phyloP scores from a whole-genome alignment of 1,284 basidiomycete genomes.

The Schizopora paradoxa region DNA sequence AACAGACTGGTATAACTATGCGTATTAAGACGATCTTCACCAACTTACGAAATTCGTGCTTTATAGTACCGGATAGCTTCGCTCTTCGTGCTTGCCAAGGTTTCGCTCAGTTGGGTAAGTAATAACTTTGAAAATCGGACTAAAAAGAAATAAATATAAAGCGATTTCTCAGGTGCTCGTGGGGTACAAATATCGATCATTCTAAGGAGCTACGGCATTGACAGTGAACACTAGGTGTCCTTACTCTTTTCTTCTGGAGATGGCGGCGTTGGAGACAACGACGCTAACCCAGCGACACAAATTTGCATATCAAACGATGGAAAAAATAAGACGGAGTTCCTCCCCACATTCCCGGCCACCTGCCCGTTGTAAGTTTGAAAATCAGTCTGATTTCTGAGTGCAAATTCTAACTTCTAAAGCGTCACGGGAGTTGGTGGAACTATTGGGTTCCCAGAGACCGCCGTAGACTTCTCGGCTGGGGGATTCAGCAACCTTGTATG shows the following conservation, averaged over 20 bases:
- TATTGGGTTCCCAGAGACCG: constrained; percentile 48
- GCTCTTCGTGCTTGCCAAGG: constrained; percentile 55
- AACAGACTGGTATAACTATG: constrained; percentile 47
- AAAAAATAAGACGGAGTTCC: constrained; percentile 26
- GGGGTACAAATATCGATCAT: too few species aligned
- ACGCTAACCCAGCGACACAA: constrained; percentile 20
- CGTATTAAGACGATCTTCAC: not conserved
- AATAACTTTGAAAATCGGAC: not conserved
- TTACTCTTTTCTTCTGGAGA: constrained; percentile 63
- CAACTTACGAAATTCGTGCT: not conserved
- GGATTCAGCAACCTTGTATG: constrained; percentile 60
- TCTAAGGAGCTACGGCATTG: too few species aligned
- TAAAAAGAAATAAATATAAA: not conserved
- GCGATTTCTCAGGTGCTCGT: constrained; percentile 42
- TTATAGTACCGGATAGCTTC: constrained; percentile 52
- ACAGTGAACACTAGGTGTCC: too few species aligned
- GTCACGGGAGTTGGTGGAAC: constrained; percentile 57
- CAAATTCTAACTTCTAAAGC: too few species aligned
- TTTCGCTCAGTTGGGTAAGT: constrained; percentile 55
- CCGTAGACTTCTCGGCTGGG: constrained; percentile 55
- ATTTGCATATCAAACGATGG: constrained; percentile 30
- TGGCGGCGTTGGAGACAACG: constrained; percentile 59
- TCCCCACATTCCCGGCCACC: constrained; percentile 34
- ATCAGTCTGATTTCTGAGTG: too few species aligned
- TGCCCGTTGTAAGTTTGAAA: constrained; percentile 45